Evolutionary conservation across 495 filamentous ascomycete species (phyloP).

Genomic region (Hypoxylon fragiforme): DNA sequence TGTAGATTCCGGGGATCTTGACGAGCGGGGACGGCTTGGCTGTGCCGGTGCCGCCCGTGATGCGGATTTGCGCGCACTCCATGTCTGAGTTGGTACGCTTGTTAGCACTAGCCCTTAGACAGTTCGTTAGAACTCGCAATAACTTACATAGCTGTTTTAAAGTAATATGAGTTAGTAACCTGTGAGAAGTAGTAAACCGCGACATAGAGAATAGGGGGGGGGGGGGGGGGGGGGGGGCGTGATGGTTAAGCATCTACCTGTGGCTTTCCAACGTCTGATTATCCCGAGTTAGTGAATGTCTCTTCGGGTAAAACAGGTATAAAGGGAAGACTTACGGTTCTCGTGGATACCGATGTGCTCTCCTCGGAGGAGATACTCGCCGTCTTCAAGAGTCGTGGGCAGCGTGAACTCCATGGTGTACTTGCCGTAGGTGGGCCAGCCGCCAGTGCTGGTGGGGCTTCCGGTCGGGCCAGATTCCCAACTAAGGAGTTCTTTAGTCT

Average conservation of each 20-base stretch:
- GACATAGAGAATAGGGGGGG: not conserved
- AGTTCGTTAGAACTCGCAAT: constrained; percentile 16
- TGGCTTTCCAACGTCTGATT: constrained; percentile 25
- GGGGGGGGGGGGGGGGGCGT: too few species aligned
- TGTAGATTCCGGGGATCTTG: constrained; percentile 58
- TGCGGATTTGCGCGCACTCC: constrained; percentile 57
- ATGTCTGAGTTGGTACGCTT: constrained; percentile 53
- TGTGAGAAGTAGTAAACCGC: constrained; percentile 3
- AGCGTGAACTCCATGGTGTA: constrained; percentile 53
- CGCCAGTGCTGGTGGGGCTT: constrained; percentile 33
- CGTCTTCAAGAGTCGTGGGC: constrained; percentile 49
- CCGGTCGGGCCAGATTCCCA: constrained; percentile 40
- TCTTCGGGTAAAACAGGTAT: not conserved
- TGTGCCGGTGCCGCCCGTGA: constrained; percentile 49
- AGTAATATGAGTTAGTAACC: constrained; percentile 7
- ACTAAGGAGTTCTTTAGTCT: constrained; percentile 12
- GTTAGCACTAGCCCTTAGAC: constrained; percentile 4
- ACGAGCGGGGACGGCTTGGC: constrained; percentile 46
- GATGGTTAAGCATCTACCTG: constrained; percentile 8
- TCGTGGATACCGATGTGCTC: constrained; percentile 61
- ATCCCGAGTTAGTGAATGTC: constrained; percentile 8
- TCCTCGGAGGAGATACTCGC: constrained; percentile 59
- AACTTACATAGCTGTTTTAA: constrained; percentile 32
- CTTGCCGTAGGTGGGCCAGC: constrained; percentile 45
- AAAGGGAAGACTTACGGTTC: constrained; percentile 29